These are phyloP conservation scores for Floccularia luteovirens DNA, from an alignment of 768 basidiomycete genomes.

Conservation along the genomic window DNA sequence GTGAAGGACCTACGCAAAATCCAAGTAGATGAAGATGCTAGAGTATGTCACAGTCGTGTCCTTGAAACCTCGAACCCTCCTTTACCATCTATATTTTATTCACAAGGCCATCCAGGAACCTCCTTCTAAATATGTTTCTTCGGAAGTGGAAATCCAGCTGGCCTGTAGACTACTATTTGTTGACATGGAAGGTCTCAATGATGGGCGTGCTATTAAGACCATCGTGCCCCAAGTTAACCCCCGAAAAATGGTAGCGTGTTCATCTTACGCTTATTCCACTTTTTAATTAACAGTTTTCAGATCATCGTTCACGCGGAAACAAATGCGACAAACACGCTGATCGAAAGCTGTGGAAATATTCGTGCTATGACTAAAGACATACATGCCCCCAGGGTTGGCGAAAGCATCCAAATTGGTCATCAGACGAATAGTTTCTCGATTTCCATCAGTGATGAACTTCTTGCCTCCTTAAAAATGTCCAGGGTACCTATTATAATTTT, in stretches of 20 bases:
- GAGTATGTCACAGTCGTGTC: constrained; percentile 35
- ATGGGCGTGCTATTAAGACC: constrained; percentile 93
- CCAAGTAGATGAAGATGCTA: constrained; percentile 72
- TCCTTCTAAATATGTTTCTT: constrained; percentile 85
- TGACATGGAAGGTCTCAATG: constrained; percentile 95
- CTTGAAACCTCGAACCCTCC: not conserved
- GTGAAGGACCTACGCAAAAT: constrained; percentile 58
- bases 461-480: constrained; percentile 78
- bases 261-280: not conserved
- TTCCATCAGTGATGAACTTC: constrained; percentile 83
- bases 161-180: constrained; percentile 86
- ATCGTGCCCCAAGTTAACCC: constrained; percentile 97
- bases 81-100: constrained; percentile 4
- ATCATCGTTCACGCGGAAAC: constrained; percentile 80
- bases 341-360: constrained; percentile 76
- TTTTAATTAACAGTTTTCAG: constrained; percentile 28
- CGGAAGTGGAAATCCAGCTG: constrained; percentile 69
- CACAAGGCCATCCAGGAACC: constrained; percentile 76
- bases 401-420: constrained; percentile 87
- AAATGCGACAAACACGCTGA: constrained; percentile 61
- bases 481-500: constrained; percentile 48
- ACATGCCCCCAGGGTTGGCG: constrained; percentile 67
- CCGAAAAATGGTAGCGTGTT: constrained; percentile 72
- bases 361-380: constrained; percentile 92
- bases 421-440: constrained; percentile 94